Evolutionary conservation across 2,329 filamentous ascomycete species (phyloP).

Genomic region (Mycosphaerelloides madeirae): DNA sequence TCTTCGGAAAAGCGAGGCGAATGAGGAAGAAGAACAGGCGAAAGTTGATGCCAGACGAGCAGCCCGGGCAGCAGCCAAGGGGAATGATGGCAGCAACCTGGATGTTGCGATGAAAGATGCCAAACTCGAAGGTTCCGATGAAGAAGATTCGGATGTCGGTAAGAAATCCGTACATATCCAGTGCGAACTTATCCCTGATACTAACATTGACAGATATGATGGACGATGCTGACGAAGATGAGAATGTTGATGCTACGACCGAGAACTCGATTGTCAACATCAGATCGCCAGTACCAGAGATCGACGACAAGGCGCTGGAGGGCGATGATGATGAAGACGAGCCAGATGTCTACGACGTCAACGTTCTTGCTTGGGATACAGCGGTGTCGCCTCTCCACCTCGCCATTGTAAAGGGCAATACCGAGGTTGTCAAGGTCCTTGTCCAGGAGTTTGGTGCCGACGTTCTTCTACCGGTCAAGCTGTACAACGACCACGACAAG

Average conservation of each 20-base stretch:
- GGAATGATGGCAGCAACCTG: conserved; percentile 8
- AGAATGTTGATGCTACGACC: conserved; percentile 35
- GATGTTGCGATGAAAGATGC: conserved; percentile 12
- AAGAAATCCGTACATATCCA: too few relatives aligned
- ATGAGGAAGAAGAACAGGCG: conserved; percentile 62
- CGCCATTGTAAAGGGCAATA: conserved; percentile 69
- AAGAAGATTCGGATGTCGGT: conserved; percentile 38
- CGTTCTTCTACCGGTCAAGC: conserved; percentile 68
- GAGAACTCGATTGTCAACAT: conserved; percentile 75
- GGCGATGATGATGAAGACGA: conserved; percentile 56
- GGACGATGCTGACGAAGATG: conserved; percentile 40
- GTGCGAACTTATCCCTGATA: too few relatives aligned
- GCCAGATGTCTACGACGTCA: conserved; percentile 74
- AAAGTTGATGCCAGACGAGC: conserved; percentile 36
- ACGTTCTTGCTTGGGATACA: conserved; percentile 74
- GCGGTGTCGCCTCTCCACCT: conserved; percentile 71
- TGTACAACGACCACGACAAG: conserved; percentile 46
- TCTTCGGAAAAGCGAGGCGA: conserved; percentile 67
- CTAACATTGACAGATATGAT: too few relatives aligned
- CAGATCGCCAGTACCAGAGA: conserved; percentile 25
- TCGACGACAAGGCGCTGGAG: conserved; percentile 44
- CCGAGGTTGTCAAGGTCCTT: conserved; percentile 63
- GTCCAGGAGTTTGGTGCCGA: conserved; percentile 71
- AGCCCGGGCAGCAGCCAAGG: conserved; percentile 30
- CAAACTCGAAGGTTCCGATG: conserved; percentile 21